These are phyloP conservation scores for Teunomyces panamensis DNA, from an alignment of 805 yeast species.

Conservation along the genomic window DNA sequence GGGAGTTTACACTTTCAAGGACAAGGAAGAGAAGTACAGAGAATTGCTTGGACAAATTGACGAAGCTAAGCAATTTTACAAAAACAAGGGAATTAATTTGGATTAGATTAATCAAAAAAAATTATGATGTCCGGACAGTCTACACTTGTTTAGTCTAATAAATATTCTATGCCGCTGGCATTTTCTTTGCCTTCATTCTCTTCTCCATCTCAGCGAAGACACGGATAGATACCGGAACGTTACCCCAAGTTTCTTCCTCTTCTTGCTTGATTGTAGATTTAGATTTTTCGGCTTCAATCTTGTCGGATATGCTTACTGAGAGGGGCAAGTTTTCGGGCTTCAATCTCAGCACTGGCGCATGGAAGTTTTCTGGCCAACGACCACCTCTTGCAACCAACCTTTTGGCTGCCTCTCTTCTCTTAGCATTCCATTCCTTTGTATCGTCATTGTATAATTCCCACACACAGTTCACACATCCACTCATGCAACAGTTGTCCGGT, in stretches of 20 bases:
- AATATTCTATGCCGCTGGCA: conserved; percentile 1
- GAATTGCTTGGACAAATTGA: conserved; percentile 58
- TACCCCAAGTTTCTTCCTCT: conserved; percentile 34
- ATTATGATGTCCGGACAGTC: conserved; percentile 1
- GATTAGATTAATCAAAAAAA: conserved; percentile 19
- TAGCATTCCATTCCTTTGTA: conserved; percentile 71
- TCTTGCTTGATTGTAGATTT: conserved; percentile 13
- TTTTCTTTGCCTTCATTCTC: conserved; percentile 45
- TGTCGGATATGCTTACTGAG: conserved; percentile 26
- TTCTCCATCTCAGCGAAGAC: conserved; percentile 86
- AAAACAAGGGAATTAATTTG: conserved; percentile 53
- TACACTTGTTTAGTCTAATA: neutral
- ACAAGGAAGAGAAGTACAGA: conserved; percentile 63
- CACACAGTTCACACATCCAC: conserved; percentile 95
- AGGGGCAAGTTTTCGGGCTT: conserved; percentile 32
- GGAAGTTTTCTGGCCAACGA: conserved; percentile 42
- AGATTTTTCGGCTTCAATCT: conserved; percentile 11
- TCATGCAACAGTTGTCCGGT: conserved; percentile 97
- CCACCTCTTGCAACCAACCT: conserved; percentile 36
- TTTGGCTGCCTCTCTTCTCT: conserved; percentile 56
- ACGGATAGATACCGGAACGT: conserved; percentile 70
- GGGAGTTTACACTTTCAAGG: conserved; percentile 67
- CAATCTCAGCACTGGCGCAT: conserved; percentile 36
- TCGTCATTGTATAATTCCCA: conserved; percentile 95
- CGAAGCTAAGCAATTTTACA: conserved; percentile 60